Evolutionary conservation across 2,329 filamentous ascomycete genomes (phyloP).

Genomic region (Arthrobotrys sinensis): DNA sequence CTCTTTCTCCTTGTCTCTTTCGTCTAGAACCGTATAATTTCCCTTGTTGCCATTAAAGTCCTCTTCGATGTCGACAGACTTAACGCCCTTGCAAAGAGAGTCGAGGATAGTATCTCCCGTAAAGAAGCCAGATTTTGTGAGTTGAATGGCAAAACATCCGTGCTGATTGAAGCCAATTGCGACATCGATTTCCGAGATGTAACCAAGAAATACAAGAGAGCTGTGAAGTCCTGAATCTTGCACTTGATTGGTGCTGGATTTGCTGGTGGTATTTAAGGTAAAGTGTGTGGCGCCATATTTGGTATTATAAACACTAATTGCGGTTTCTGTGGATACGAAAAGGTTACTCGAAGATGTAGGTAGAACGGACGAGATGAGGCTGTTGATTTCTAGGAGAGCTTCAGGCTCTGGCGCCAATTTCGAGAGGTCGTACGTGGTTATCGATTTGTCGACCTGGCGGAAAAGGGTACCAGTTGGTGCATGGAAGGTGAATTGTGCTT

Average conservation of each 20-base stretch:
- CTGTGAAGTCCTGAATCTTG: slow-evolving; percentile 44
- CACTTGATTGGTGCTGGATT: slow-evolving; percentile 24
- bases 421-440: slow-evolving; percentile 55
- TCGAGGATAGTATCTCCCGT: slow-evolving; percentile 56
- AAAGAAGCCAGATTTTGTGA: slow-evolving; percentile 55
- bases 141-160: slow-evolving; percentile 56
- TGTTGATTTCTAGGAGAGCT: slow-evolving; percentile 41
- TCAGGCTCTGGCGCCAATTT: slow-evolving; percentile 56
- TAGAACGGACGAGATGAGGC: slow-evolving; percentile 41
- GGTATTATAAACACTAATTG: slow-evolving; percentile 57
- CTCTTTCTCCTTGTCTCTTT: slow-evolving; percentile 11
- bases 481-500: slow-evolving; percentile 52
- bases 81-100: slow-evolving; percentile 59
- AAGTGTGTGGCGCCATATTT: slow-evolving; percentile 59
- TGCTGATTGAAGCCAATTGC: slow-evolving; percentile 58
- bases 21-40: slow-evolving; percentile 39
- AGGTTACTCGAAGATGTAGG: slow-evolving; percentile 58
- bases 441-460: slow-evolving; percentile 30
- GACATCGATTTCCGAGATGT: slow-evolving; percentile 54
- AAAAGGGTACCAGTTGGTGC: slow-evolving; percentile 46
- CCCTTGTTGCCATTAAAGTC: slow-evolving; percentile 31
- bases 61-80: slow-evolving; percentile 42
- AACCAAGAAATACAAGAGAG: slow-evolving; percentile 52
- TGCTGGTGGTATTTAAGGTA: slow-evolving; percentile 33
- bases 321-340: slow-evolving; percentile 46